A percentile compares a stretch with the other conserved stretches of the same genome.
These are phyloP conservation scores for Eutrema heterophyllum DNA, from an alignment of 345 rosid species.

Conservation along the genomic window DNA sequence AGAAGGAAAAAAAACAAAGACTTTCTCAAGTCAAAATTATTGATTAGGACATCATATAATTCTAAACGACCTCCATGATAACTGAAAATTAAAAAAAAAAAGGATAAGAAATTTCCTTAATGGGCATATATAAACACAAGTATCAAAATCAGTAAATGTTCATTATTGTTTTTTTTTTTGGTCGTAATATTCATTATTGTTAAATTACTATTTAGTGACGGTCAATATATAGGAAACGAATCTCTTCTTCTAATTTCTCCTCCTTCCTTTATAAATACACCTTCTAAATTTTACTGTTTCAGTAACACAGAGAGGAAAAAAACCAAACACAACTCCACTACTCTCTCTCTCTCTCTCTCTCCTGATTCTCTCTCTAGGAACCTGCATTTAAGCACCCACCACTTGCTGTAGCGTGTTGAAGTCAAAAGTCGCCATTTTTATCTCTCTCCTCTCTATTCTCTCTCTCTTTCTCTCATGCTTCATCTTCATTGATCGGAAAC, in stretches of 20 bases:
- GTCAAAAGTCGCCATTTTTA: conserved; percentile 35
- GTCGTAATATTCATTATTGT: neutral
- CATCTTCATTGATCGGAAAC: conserved; percentile 18
- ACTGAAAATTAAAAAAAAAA: neutral
- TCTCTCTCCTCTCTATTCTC: neutral
- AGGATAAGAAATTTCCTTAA: neutral
- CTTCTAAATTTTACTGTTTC: neutral
- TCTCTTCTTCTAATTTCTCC: neutral
- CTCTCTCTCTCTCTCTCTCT: neutral
- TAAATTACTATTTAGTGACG: neutral
- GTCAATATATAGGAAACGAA: neutral
- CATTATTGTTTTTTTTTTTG: too few relatives aligned
- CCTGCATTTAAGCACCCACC: conserved; percentile 24
- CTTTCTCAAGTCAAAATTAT: conserved; percentile 23
- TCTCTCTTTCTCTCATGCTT: neutral
- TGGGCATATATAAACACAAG: neutral
- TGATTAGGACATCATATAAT: conserved; percentile 3
- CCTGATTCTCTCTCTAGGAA: conserved; percentile 17
- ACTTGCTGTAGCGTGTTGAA: conserved; percentile 39
- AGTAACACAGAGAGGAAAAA: neutral
- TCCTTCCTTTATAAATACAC: neutral
- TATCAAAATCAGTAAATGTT: neutral
- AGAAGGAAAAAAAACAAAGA: neutral
- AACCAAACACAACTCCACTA: conserved; percentile 16
- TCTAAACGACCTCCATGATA: neutral